These are phyloP conservation scores for Xylariaceae sp. DNA, from an alignment of 2,329 filamentous ascomycete genomes.

Conservation along the genomic window DNA sequence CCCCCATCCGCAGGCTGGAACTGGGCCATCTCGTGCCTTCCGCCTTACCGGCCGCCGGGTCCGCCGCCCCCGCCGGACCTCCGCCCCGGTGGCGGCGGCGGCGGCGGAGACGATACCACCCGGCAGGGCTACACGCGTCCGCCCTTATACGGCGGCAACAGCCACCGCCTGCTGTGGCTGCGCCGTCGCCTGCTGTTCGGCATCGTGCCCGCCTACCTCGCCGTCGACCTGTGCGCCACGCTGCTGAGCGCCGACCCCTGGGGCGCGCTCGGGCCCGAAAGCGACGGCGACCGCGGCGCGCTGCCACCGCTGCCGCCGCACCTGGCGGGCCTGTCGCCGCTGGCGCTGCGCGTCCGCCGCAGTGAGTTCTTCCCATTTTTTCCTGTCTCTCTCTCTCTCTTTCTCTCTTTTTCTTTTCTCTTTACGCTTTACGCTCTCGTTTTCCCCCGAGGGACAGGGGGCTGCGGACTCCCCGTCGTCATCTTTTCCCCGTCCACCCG, in stretches of 20 bases:
- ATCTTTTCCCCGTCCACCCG: too few relatives aligned
- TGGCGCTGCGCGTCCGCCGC: conserved; percentile 47
- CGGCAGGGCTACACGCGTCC: conserved; percentile 38
- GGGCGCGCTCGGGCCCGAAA: conserved; percentile 51
- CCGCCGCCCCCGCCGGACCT: conserved; percentile 30
- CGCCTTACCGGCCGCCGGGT: conserved; percentile 32
- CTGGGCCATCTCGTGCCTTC: conserved; percentile 40
- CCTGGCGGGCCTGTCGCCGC: conserved; percentile 33
- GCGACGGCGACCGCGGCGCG: conserved; percentile 13
- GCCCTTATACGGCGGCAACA: too few relatives aligned
- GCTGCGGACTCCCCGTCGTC: too few relatives aligned
- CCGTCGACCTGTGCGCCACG: conserved; percentile 61
- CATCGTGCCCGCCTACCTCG: conserved; percentile 49
- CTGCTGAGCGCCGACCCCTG: conserved; percentile 71
- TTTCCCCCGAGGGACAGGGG: too few relatives aligned
- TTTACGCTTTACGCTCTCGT: too few relatives aligned
- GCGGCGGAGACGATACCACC: conserved; percentile 33
- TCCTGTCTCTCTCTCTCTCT: too few relatives aligned
- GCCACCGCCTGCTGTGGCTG: conserved; percentile 38
- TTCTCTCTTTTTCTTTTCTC: too few relatives aligned
- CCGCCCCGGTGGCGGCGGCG: conserved; percentile 32
- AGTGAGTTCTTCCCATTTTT: too few relatives aligned
- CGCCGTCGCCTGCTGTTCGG: conserved; percentile 36
- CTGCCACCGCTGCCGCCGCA: conserved; percentile 33
- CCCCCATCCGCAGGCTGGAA: conserved; percentile 49